phyloP scores from a whole-genome alignment of 345 rosid genomes.

The Eucalyptus albens region DNA sequence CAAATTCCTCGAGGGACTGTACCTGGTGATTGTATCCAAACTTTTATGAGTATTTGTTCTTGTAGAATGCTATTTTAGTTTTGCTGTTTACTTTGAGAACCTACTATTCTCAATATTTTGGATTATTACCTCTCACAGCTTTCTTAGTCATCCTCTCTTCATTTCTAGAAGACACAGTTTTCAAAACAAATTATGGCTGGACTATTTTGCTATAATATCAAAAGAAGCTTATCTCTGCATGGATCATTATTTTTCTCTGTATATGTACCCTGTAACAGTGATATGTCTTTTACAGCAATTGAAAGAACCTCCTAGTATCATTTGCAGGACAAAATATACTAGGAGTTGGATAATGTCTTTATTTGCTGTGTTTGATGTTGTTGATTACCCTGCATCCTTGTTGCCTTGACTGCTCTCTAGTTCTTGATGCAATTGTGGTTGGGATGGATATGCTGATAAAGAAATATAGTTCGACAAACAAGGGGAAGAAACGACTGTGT shows the following conservation, averaged over 20 bases:
- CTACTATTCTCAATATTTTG: background rate
- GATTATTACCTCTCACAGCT: background rate
- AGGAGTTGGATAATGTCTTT: background rate
- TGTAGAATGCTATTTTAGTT: background rate
- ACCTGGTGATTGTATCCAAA: constrained; percentile 81
- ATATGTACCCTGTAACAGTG: background rate
- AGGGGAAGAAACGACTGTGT: constrained; percentile 78
- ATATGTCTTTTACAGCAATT: background rate
- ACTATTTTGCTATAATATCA: background rate
- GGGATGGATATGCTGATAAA: constrained; percentile 96
- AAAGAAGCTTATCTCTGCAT: background rate
- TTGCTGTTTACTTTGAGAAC: background rate
- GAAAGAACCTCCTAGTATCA: background rate
- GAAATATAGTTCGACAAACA: constrained; percentile 36
- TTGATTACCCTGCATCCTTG: background rate
- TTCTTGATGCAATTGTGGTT: constrained; percentile 85
- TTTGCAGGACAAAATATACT: background rate
- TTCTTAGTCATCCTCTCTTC: background rate
- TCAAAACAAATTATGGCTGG: background rate
- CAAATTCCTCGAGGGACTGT: constrained; percentile 66
- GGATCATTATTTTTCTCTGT: background rate
- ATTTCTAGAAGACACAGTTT: background rate
- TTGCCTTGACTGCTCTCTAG: constrained; percentile 52
- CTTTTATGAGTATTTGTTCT: background rate
- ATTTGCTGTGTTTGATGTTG: background rate